These are phyloP conservation scores for Neodidymelliopsis sp. DNA, from an alignment of 2,329 filamentous ascomycete species.

Conservation along the genomic window DNA sequence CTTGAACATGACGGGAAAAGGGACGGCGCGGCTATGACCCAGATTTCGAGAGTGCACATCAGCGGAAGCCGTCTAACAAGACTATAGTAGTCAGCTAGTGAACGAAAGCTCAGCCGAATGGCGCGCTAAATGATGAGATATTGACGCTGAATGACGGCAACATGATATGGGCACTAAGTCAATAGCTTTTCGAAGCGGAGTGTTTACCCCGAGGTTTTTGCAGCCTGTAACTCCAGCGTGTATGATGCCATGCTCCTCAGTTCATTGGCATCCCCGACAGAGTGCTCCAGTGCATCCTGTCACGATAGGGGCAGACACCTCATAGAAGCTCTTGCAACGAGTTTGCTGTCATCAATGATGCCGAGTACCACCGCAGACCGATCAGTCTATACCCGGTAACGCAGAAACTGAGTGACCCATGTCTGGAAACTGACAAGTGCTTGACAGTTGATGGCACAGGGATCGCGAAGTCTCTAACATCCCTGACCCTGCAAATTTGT, in stretches of 20 bases:
- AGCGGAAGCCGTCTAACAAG: neutral
- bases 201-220: neutral
- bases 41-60: neutral
- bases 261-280: neutral
- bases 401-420: constrained; percentile 8
- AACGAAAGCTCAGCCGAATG: too few relatives aligned
- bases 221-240: too few relatives aligned
- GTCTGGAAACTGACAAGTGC: constrained; percentile 3
- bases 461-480: neutral
- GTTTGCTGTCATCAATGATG: constrained; percentile 14
- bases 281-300: neutral
- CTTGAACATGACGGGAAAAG: neutral
- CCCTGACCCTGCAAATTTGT: constrained; percentile 2
- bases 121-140: neutral
- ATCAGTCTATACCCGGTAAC: constrained; percentile 3
- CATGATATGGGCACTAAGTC: neutral
- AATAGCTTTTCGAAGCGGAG: neutral
- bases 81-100: neutral
- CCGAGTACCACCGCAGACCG: constrained; percentile 12
- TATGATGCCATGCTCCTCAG: neutral
- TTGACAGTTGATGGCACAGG: constrained; percentile 1
- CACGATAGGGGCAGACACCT: constrained; percentile 6
- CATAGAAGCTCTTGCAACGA: constrained; percentile 3
- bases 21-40: neutral
- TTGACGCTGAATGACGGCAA: neutral